These are phyloP conservation scores for Candida sp. DNA, from an alignment of 1,139 yeast genomes.

Conservation along the genomic window DNA sequence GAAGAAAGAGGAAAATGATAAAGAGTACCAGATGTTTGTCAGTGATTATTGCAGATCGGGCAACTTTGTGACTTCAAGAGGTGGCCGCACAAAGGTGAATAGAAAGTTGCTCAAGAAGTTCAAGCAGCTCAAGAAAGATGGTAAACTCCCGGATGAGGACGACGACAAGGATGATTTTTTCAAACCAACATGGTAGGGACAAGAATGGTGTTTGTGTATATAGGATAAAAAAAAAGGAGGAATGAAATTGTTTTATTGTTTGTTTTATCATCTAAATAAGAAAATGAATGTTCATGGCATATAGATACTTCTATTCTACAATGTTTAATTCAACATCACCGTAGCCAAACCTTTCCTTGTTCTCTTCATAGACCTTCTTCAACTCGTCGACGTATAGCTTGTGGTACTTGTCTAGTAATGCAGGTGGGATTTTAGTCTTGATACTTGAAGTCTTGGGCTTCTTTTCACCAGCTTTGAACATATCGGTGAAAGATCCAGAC, in stretches of 20 bases:
- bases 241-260: neutral
- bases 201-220: no score
- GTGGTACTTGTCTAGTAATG: slow-evolving; percentile 72
- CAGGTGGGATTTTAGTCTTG: slow-evolving; percentile 40
- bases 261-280: neutral
- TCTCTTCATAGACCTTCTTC: slow-evolving; percentile 65
- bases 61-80: slow-evolving; percentile 5
- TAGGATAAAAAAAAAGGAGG: neutral
- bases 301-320: slow-evolving; percentile 35
- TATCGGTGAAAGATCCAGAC: slow-evolving; percentile 12
- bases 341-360: slow-evolving; percentile 64
- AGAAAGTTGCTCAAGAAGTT: slow-evolving; percentile 33
- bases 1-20: slow-evolving; percentile 17
- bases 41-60: slow-evolving; percentile 14
- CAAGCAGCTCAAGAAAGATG: slow-evolving; percentile 29
- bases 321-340: slow-evolving; percentile 52
- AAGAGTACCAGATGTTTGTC: slow-evolving; percentile 19
- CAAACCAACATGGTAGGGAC: no score
- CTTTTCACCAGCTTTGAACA: slow-evolving; percentile 22
- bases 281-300: neutral
- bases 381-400: slow-evolving; percentile 71
- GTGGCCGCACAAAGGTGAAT: slow-evolving; percentile 36
- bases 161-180: slow-evolving; percentile 3
- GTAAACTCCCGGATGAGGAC: slow-evolving; percentile 18
- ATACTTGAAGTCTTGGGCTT: slow-evolving; percentile 15